A percentile compares a stretch with the other conserved stretches of the same genome.
These are phyloP conservation scores for Picea glauca DNA, from an alignment of 75 land plant species.

Conservation along the genomic window DNA sequence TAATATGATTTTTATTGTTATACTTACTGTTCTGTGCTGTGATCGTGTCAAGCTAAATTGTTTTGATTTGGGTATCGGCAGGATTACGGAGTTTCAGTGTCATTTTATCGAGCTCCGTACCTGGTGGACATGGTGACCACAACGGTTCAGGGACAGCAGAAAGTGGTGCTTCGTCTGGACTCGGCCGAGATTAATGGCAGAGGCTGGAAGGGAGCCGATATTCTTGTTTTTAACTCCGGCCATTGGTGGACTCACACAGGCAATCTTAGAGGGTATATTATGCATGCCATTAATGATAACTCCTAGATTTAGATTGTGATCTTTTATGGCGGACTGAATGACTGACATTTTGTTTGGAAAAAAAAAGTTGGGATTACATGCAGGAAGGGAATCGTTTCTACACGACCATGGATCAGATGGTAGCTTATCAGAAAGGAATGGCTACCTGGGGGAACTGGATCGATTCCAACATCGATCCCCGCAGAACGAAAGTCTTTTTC, in stretches of 20 bases:
- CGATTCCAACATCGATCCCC: slow-evolving; percentile 35
- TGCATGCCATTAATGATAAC: not conserved
- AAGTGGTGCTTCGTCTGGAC: slow-evolving; percentile 43
- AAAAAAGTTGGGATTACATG: slow-evolving; percentile 61
- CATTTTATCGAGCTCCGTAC: slow-evolving; percentile 40
- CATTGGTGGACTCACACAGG: slow-evolving; percentile 91
- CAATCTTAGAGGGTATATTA: slow-evolving; percentile 35
- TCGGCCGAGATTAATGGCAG: slow-evolving; percentile 39
- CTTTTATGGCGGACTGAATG: not conserved
- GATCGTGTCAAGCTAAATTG: not conserved
- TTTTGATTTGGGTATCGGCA: slow-evolving; percentile 17
- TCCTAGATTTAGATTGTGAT: not conserved
- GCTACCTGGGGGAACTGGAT: slow-evolving; percentile 68
- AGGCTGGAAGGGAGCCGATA: slow-evolving; percentile 54
- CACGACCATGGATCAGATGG: slow-evolving; percentile 49
- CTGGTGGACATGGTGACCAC: slow-evolving; percentile 40
- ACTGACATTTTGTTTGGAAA: not conserved
- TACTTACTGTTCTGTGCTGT: not conserved
- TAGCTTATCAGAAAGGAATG: slow-evolving; percentile 47
- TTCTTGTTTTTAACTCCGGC: slow-evolving; percentile 83
- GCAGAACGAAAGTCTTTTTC: slow-evolving; percentile 60
- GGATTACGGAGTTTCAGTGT: slow-evolving; percentile 48
- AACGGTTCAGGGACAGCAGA: slow-evolving; percentile 16
- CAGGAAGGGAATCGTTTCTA: slow-evolving; percentile 26
- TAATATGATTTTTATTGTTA: not conserved